Evolutionary conservation across 208 protist genomes (phyloP).

Genomic region (Spongospora subterranea): DNA sequence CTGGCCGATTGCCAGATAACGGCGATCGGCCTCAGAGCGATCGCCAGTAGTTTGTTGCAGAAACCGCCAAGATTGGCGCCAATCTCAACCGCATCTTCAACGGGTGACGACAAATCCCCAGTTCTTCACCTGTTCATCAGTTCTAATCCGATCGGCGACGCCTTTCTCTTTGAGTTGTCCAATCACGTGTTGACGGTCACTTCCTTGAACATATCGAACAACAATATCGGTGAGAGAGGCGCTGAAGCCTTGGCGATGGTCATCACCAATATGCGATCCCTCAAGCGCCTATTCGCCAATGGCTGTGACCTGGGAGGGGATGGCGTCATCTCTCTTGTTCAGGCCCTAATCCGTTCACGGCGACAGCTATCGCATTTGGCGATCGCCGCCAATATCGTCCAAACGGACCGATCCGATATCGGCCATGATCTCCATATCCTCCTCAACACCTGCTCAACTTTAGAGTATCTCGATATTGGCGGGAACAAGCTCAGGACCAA

Average conservation of each 20-base stretch:
- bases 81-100: too few species aligned
- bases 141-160: background rate
- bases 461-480: background rate
- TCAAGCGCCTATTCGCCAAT: background rate
- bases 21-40: background rate
- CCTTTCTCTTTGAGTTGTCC: background rate
- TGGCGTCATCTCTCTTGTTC: background rate
- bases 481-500: constrained; percentile 24
- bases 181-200: background rate
- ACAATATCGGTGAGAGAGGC: background rate
- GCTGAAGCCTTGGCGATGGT: background rate
- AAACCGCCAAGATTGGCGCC: background rate
- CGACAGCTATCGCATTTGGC: background rate
- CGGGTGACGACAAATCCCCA: too few species aligned
- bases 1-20: background rate
- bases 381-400: background rate
- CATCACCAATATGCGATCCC: background rate
- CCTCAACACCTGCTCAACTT: background rate
- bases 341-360: background rate
- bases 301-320: background rate
- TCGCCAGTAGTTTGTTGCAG: background rate
- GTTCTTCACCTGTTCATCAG: background rate
- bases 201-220: background rate
- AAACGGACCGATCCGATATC: background rate
- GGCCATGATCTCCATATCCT: background rate